phyloP scores from a whole-genome alignment of 2,329 filamentous ascomycete genomes.

The Ophiostoma quercus region DNA sequence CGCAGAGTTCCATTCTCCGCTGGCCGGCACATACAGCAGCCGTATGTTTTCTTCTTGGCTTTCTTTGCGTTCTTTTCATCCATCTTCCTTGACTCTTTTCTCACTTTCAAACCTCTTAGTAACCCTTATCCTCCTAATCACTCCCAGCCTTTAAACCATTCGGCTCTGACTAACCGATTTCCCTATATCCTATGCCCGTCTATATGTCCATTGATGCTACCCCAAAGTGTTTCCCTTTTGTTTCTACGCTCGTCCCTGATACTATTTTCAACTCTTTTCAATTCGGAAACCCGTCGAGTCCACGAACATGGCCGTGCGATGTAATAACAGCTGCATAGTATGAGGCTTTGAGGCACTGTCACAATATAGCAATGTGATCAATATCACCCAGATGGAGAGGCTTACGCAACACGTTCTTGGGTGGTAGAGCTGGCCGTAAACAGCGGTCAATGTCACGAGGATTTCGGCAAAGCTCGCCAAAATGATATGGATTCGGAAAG shows the following conservation, averaged over 20 bases:
- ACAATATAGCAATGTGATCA: background rate
- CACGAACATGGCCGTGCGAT: background rate
- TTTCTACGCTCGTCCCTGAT: background rate
- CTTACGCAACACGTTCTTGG: background rate
- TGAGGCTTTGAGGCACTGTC: background rate
- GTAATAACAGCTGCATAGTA: background rate
- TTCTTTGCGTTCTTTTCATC: background rate
- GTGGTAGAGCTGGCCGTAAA: background rate
- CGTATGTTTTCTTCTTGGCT: background rate
- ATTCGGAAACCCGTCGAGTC: background rate
- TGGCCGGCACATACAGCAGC: background rate
- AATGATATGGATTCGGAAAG: background rate
- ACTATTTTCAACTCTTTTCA: slow-evolving; percentile 3
- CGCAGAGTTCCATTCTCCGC: background rate
- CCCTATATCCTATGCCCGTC: background rate
- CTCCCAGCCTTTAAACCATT: background rate
- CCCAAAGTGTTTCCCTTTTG: background rate
- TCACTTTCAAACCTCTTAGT: background rate
- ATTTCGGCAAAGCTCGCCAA: background rate
- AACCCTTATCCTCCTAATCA: background rate
- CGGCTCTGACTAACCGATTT: background rate
- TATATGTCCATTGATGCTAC: background rate
- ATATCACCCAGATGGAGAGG: background rate
- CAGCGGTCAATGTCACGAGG: background rate
- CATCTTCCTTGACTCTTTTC: background rate